Percentiles rank a stretch among this genome's conserved stretches.
Conservation (phyloP, 106 monocot species). For the Dendrobium officinale region DNA sequence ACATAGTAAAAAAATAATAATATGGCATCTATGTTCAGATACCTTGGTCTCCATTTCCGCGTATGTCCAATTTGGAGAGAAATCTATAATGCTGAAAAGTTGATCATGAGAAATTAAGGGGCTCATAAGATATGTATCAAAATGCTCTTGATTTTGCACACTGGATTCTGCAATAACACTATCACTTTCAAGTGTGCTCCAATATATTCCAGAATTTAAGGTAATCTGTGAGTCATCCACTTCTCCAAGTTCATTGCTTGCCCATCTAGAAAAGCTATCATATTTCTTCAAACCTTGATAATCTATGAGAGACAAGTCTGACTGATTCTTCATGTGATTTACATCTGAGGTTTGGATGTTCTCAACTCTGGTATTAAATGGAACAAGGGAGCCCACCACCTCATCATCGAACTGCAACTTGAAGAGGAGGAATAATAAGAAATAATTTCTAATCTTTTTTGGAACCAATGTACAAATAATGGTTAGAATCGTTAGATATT, state of each 20-base stretch:
- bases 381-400: background rate
- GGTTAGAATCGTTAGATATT: too few species aligned
- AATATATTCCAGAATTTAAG: conserved; percentile 46
- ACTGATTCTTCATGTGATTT: background rate
- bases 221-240: conserved; percentile 52
- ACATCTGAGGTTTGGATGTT: background rate
- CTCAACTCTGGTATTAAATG: background rate
- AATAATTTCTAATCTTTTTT: too few species aligned
- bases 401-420: conserved; percentile 6
- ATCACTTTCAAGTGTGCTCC: conserved; percentile 53
- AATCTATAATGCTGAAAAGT: conserved; percentile 80
- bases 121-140: conserved; percentile 42
- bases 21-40: background rate
- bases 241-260: conserved; percentile 86
- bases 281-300: conserved; percentile 71
- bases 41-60: conserved; percentile 51
- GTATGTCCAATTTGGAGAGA: conserved; percentile 62
- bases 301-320: conserved; percentile 35
- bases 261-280: conserved; percentile 92
- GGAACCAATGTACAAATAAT: too few species aligned
- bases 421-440: too few species aligned
- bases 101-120: conserved; percentile 76
- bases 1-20: background rate
- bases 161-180: conserved; percentile 47
- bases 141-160: conserved; percentile 32